These are phyloP conservation scores for Clitopilus passeckerianus DNA, from an alignment of 768 basidiomycete genomes.

Conservation along the genomic window DNA sequence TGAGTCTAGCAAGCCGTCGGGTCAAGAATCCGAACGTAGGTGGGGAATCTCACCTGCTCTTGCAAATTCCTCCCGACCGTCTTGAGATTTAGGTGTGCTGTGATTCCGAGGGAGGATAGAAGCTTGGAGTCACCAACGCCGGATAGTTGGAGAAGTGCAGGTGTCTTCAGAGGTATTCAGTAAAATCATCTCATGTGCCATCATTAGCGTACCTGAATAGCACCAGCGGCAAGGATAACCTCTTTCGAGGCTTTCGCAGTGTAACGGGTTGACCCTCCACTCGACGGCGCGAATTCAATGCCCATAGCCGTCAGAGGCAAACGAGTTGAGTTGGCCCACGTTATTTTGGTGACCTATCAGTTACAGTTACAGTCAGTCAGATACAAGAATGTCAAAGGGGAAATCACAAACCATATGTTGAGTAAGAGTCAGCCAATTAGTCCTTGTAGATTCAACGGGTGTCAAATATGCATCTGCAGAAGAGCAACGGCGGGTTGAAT, in stretches of 20 bases:
- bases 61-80: conserved; percentile 55
- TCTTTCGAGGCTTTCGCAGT: conserved; percentile 29
- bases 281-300: conserved; percentile 39
- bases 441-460: conserved; percentile 40
- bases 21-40: background rate
- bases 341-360: conserved; percentile 39
- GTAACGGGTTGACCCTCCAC: conserved; percentile 29
- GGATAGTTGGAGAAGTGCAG: conserved; percentile 3
- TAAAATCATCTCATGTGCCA: background rate
- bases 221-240: conserved; percentile 2
- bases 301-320: conserved; percentile 38
- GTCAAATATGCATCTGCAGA: conserved; percentile 50
- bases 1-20: conserved; percentile 23
- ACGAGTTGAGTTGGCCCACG: conserved; percentile 24
- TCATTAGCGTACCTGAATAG: conserved; percentile 26
- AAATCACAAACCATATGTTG: conserved; percentile 25
- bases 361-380: background rate
- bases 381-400: background rate
- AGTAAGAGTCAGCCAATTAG: conserved; percentile 46
- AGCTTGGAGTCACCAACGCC: conserved; percentile 27
- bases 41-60: conserved; percentile 33
- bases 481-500: conserved; percentile 47
- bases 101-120: conserved; percentile 43
- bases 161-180: background rate
- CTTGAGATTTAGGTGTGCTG: conserved; percentile 36